phyloP scores from a whole-genome alignment of 257 asterid genomes.

The Primulina eburnea region DNA sequence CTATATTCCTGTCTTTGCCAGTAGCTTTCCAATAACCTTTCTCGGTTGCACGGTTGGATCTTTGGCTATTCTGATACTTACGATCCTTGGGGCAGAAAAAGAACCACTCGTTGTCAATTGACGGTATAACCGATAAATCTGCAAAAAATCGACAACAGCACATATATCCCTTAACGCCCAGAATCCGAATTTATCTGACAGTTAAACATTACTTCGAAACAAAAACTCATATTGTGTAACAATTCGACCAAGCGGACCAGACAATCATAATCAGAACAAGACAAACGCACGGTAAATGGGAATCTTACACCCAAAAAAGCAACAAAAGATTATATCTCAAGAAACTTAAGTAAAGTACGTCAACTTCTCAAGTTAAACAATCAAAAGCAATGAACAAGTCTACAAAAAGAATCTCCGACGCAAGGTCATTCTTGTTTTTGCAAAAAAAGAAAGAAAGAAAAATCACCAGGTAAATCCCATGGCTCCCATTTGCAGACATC shows the following conservation, averaged over 20 bases:
- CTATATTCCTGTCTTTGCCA: slow-evolving; percentile 85
- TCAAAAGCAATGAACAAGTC: background rate
- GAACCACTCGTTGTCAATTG: slow-evolving; percentile 92
- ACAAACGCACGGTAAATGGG: too few relatives aligned
- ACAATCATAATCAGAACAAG: too few relatives aligned
- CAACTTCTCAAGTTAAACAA: background rate
- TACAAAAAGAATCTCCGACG: background rate
- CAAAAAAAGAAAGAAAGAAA: background rate
- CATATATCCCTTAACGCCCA: too few relatives aligned
- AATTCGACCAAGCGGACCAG: too few relatives aligned
- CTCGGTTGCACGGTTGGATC: slow-evolving; percentile 82
- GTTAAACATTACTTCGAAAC: too few relatives aligned
- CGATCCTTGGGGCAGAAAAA: slow-evolving; percentile 99
- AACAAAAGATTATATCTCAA: too few relatives aligned
- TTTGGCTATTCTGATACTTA: slow-evolving; percentile 88
- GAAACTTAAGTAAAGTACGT: too few relatives aligned
- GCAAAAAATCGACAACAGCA: slow-evolving; percentile 28
- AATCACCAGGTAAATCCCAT: slow-evolving; percentile 76
- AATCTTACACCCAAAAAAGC: too few relatives aligned
- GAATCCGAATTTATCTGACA: too few relatives aligned
- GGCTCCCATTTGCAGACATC: slow-evolving; percentile 80
- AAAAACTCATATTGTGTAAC: too few relatives aligned
- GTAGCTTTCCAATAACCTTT: slow-evolving; percentile 99
- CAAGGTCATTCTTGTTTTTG: too few relatives aligned
- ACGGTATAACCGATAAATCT: slow-evolving; percentile 75